Evolutionary conservation across 2,329 filamentous ascomycete species (phyloP).

Genomic region (Colletotrichum shisoi): DNA sequence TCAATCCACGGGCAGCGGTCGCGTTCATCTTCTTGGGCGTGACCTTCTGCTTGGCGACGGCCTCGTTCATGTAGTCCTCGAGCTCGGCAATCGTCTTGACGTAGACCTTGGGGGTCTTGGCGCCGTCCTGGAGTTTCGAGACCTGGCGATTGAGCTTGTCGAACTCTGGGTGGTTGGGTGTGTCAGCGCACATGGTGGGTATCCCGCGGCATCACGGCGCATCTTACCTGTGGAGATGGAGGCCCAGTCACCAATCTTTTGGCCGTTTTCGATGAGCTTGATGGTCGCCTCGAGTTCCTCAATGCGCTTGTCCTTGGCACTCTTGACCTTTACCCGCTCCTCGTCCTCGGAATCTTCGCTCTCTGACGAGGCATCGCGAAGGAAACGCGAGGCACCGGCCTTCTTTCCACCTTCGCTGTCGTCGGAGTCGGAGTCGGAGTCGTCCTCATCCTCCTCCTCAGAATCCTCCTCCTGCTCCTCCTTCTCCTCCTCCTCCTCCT

Average conservation of each 20-base stretch:
- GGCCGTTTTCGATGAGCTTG: constrained; percentile 90
- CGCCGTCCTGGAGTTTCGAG: constrained; percentile 76
- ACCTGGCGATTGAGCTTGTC: constrained; percentile 93
- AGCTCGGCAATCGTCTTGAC: constrained; percentile 92
- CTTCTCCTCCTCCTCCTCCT: constrained; percentile 69
- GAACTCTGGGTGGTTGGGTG: constrained; percentile 69
- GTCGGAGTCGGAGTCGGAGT: constrained; percentile 61
- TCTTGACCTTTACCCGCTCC: constrained; percentile 86
- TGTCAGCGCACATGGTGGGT: constrained; percentile 25
- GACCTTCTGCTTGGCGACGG: constrained; percentile 93
- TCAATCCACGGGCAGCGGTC: constrained; percentile 90
- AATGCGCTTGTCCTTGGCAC: constrained; percentile 95
- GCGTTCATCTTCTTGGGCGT: constrained; percentile 99
- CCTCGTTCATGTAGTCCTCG: constrained; percentile 93
- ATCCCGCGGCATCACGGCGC: neutral
- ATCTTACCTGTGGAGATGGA: constrained; percentile 83
- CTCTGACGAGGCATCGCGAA: constrained; percentile 72
- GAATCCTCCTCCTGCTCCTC: constrained; percentile 62
- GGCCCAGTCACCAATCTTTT: constrained; percentile 98
- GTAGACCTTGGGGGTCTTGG: constrained; percentile 87
- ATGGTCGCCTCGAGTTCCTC: constrained; percentile 93
- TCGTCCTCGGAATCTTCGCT: constrained; percentile 90
- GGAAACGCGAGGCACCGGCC: constrained; percentile 81
- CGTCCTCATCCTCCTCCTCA: constrained; percentile 61
- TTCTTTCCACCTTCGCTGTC: constrained; percentile 72